A percentile compares a stretch with the other conserved stretches of the same genome.
phyloP scores from a whole-genome alignment of 257 asterid genomes.

The Prunella vulgaris region DNA sequence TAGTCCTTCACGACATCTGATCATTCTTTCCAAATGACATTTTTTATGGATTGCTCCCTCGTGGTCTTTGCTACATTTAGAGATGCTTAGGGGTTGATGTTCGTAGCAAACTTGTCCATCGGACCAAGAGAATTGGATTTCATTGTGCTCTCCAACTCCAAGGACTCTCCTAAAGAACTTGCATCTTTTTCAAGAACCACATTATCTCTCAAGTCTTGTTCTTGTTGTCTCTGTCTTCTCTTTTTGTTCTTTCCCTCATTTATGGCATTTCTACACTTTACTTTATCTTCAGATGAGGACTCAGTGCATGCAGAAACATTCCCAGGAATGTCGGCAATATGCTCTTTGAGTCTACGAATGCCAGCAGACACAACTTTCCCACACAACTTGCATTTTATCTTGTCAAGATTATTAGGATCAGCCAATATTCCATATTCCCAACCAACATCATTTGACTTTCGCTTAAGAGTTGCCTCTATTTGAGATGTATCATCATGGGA shows the following conservation, averaged over 20 bases:
- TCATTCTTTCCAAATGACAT: background rate
- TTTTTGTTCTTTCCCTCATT: background rate
- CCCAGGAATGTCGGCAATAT: background rate
- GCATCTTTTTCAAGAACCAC: background rate
- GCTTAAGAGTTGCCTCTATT: no score
- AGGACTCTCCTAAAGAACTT: background rate
- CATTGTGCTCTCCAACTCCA: background rate
- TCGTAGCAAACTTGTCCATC: background rate
- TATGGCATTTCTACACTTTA: background rate
- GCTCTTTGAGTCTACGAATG: background rate
- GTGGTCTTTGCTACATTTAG: background rate
- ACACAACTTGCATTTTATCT: background rate
- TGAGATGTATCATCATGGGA: no score
- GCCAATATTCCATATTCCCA: background rate
- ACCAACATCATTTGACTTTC: background rate
- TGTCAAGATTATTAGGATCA: background rate
- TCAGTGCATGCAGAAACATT: background rate
- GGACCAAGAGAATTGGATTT: background rate
- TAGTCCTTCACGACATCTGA: background rate
- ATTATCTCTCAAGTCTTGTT: background rate
- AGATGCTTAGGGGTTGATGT: background rate
- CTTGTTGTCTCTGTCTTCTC: background rate
- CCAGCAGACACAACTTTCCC: background rate
- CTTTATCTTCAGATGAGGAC: background rate
- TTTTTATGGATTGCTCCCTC: background rate